Evolutionary conservation across 768 basidiomycete genomes (phyloP).

Genomic region (Mrakia blollopis): DNA sequence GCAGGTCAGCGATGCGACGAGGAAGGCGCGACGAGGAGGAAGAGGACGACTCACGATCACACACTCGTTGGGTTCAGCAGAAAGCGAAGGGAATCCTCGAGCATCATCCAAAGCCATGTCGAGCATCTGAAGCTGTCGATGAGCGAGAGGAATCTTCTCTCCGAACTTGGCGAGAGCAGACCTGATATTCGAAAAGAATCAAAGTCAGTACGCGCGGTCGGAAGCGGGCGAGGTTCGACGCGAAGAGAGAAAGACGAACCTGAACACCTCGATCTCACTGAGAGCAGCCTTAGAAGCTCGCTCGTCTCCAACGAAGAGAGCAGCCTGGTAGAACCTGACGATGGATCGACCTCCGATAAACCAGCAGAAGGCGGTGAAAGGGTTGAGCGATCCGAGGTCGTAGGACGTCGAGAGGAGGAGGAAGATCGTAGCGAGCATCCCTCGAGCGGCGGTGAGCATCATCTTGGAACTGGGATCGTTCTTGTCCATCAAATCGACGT

Average conservation of each 20-base stretch:
- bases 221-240: too few species aligned
- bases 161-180: conserved; percentile 9
- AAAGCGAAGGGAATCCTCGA: background rate
- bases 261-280: conserved; percentile 28
- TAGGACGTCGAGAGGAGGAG: conserved; percentile 24
- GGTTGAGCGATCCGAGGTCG: conserved; percentile 24
- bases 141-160: conserved; percentile 26
- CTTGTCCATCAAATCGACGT: conserved; percentile 24
- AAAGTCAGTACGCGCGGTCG: background rate
- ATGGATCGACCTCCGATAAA: conserved; percentile 27
- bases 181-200: background rate
- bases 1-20: background rate
- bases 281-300: background rate
- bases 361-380: conserved; percentile 23
- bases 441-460: conserved; percentile 29
- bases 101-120: conserved; percentile 27
- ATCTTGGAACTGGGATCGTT: conserved; percentile 10
- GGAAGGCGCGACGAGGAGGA: background rate
- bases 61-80: background rate
- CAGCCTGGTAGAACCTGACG: conserved; percentile 28
- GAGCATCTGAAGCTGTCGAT: conserved; percentile 28
- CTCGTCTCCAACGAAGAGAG: conserved; percentile 8
- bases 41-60: background rate
- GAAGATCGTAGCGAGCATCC: conserved; percentile 19
- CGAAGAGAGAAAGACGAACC: background rate